Evolutionary conservation across 768 basidiomycete genomes (phyloP).

Genomic region (Boletus reticuloceps): DNA sequence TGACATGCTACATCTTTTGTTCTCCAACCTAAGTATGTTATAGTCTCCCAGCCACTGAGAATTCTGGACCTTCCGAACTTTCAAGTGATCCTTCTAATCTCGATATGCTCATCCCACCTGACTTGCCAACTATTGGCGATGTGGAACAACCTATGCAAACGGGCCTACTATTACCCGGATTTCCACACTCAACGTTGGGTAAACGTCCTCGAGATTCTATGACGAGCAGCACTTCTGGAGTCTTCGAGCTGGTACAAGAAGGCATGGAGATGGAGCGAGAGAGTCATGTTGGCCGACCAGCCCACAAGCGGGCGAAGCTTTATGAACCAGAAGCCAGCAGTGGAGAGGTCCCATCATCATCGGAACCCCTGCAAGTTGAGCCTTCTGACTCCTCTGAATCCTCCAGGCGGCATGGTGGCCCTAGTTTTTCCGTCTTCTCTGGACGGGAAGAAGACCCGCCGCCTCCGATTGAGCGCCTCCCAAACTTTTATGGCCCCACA

Average conservation of each 20-base stretch:
- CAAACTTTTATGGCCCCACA: slow-evolving; percentile 47
- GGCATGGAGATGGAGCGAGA: slow-evolving; percentile 39
- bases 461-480: slow-evolving; percentile 51
- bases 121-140: slow-evolving; percentile 5
- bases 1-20: not conserved
- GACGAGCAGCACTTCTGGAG: slow-evolving; percentile 40
- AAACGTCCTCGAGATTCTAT: slow-evolving; percentile 60
- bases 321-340: slow-evolving; percentile 26
- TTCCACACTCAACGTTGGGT: slow-evolving; percentile 53
- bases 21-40: slow-evolving; percentile 9
- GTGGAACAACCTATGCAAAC: slow-evolving; percentile 12
- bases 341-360: slow-evolving; percentile 9
- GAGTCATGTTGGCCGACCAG: slow-evolving; percentile 41
- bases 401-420: slow-evolving; percentile 27
- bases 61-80: slow-evolving; percentile 16
- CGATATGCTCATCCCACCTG: slow-evolving; percentile 11
- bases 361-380: slow-evolving; percentile 14
- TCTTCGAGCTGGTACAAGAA: slow-evolving; percentile 43
- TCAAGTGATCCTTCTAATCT: slow-evolving; percentile 21
- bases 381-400: slow-evolving; percentile 12
- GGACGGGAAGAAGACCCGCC: slow-evolving; percentile 43
- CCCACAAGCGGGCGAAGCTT: slow-evolving; percentile 52
- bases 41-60: slow-evolving; percentile 22
- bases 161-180: slow-evolving; percentile 32
- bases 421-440: slow-evolving; percentile 49